Evolutionary conservation across 2,329 filamentous ascomycete genomes (phyloP), one percentile per base, ranked within the genome.

Genomic region (Trichoderma citrinoviride): DNA sequence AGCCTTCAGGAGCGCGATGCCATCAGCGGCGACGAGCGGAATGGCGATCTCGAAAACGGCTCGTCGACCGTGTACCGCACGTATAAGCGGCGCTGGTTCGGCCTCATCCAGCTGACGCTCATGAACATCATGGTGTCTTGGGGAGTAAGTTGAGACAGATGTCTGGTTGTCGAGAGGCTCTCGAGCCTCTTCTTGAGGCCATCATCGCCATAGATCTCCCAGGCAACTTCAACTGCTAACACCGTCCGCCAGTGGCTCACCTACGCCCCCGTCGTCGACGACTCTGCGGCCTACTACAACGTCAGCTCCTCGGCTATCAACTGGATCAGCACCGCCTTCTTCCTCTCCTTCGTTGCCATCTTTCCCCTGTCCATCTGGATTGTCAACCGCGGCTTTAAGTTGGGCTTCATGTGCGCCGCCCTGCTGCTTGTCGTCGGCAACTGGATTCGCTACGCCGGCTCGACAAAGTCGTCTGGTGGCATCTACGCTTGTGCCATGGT

Each of bases 91-190:
- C 85, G 95, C 50, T 99, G 92, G 88, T 91, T 97, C 75, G 95
- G 95, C 0, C 81, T 99, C 58, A 79, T 85, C 23, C 91, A 97
- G 77, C 79, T 98, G 73, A 90, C 93, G 7, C 78, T 98, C 72
- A 81, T 98, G 78, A 99, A 98, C 75, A 89, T 97, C 64, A 87
- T 98, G 67, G 90, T 97, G 47, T 96, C 91, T 73, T 98, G 94
- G 94, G 92, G 96, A 85, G 92, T 95, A 84, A 83, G 92, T 88
- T 33, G 27, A 21, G 27, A 33, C n/a, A 33, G 1, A 15, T 12
- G 49, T 5, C 3, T 19, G 3, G 4, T 2, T 27, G 15, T n/a
- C 0, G 27, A n/a, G 10, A 4, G 21, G 17, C 14, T 29, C 2
- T 5, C 33, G 33, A 37, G 10, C 14, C 12, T 14, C 3, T 37